Percentiles rank a stretch among this genome's conserved stretches.
Conservation (phyloP, 169 alveolate genomes). For the Amoebophrya sp. region DNA sequence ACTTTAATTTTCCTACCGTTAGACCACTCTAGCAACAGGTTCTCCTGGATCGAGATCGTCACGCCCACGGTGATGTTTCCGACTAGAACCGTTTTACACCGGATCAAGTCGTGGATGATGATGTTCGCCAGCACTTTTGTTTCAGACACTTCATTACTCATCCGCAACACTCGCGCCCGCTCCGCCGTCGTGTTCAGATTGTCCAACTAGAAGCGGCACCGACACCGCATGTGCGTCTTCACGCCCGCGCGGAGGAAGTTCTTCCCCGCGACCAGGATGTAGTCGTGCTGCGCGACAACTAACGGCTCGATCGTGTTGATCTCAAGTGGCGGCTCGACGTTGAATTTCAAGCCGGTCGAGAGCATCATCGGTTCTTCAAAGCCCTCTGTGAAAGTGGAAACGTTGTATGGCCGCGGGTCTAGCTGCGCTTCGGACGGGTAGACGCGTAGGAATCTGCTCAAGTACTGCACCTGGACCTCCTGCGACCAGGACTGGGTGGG, state of each 20-base stretch:
- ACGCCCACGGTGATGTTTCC: neutral
- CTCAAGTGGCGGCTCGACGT: neutral
- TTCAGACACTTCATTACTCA: neutral
- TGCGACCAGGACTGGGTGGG: neutral
- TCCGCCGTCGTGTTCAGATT: conserved; percentile 10
- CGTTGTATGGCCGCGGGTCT: neutral
- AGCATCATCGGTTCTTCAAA: neutral
- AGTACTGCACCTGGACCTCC: neutral
- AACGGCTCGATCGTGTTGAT: neutral
- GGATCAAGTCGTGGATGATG: neutral
- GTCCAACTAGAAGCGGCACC: neutral
- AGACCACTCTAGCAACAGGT: neutral
- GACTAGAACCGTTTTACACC: neutral
- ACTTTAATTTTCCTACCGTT: neutral
- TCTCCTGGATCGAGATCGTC: neutral
- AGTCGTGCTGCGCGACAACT: conserved; percentile 17
- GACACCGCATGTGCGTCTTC: conserved; percentile 20
- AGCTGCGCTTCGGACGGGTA: neutral
- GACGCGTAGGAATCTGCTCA: neutral
- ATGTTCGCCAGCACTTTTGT: neutral
- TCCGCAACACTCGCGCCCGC: neutral
- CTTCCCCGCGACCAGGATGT: neutral
- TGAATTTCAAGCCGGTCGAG: conserved; percentile 1
- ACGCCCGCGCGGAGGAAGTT: conserved; percentile 21
- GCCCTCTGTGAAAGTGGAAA: neutral